These are phyloP conservation scores for Ceriops tagal DNA, from an alignment of 345 rosid species.

Conservation along the genomic window DNA sequence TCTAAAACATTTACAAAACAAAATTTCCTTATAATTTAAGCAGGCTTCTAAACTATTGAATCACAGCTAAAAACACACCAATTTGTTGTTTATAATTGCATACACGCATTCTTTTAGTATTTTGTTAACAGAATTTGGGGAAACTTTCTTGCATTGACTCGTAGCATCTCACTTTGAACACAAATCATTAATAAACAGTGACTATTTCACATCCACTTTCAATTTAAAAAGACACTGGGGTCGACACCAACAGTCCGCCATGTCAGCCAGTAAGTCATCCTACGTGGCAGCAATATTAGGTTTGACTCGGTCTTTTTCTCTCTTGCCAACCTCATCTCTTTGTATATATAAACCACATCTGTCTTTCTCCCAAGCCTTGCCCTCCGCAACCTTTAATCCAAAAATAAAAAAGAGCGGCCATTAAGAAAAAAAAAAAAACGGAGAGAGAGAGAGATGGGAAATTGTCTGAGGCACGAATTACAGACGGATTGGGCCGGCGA, in stretches of 20 bases:
- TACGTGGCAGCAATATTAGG: conserved; percentile 36
- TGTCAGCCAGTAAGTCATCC: conserved; percentile 27
- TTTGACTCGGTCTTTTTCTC: conserved; percentile 28
- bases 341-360: conserved; percentile 5
- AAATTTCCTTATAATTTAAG: no score
- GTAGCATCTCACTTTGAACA: no score
- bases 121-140: background rate
- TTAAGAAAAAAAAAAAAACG: background rate
- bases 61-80: no score
- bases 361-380: conserved; percentile 13
- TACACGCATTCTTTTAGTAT: background rate
- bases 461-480: conserved; percentile 40
- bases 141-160: no score
- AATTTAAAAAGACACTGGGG: conserved; percentile 5
- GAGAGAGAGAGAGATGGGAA: conserved; percentile 35
- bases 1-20: no score
- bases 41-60: no score
- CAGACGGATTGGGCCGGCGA: conserved; percentile 50
- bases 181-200: no score
- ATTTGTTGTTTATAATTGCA: no score
- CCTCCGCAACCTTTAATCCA: background rate
- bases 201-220: background rate
- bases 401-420: background rate
- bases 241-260: conserved; percentile 38
- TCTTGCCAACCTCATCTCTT: background rate